phyloP scores from a whole-genome alignment of 2,329 filamentous ascomycete species.

The Thielaviopsis populi region DNA sequence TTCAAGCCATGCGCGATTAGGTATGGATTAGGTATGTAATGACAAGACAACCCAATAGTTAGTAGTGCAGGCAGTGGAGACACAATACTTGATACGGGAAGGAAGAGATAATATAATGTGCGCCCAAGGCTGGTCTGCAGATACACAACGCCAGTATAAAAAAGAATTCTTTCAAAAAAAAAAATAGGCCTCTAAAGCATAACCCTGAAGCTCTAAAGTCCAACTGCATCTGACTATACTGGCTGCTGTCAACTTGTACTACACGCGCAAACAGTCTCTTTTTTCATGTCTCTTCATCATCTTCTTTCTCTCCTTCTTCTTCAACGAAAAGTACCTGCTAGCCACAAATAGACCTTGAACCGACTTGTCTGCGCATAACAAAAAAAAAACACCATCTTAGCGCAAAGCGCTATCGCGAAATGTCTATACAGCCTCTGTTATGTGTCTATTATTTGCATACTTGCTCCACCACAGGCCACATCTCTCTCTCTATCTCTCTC shows the following conservation, averaged over 20 bases:
- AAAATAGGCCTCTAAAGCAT: too few relatives aligned
- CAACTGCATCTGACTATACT: not conserved
- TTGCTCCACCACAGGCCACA: not conserved
- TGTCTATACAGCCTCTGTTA: not conserved
- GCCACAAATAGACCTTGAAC: not conserved
- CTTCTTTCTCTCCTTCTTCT: not conserved
- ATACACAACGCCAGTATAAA: too few relatives aligned
- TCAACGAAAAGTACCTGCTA: not conserved
- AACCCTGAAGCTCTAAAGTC: not conserved
- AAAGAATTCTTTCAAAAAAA: too few relatives aligned
- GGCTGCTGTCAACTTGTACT: too few relatives aligned
- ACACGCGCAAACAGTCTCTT: too few relatives aligned
- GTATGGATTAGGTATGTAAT: too few relatives aligned
- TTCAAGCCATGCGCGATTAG: not conserved
- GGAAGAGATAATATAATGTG: not conserved
- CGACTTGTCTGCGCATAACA: not conserved
- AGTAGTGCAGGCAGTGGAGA: too few relatives aligned
- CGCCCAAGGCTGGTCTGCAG: too few relatives aligned
- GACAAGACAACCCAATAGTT: too few relatives aligned
- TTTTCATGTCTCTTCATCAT: not conserved
- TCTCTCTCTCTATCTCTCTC: not conserved
- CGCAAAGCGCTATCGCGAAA: not conserved
- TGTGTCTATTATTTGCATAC: not conserved
- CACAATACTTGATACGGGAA: not conserved
- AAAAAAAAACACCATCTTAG: not conserved